Evolutionary conservation across 2,329 filamentous ascomycete genomes (phyloP).

Genomic region (Apiospora malaysiana): DNA sequence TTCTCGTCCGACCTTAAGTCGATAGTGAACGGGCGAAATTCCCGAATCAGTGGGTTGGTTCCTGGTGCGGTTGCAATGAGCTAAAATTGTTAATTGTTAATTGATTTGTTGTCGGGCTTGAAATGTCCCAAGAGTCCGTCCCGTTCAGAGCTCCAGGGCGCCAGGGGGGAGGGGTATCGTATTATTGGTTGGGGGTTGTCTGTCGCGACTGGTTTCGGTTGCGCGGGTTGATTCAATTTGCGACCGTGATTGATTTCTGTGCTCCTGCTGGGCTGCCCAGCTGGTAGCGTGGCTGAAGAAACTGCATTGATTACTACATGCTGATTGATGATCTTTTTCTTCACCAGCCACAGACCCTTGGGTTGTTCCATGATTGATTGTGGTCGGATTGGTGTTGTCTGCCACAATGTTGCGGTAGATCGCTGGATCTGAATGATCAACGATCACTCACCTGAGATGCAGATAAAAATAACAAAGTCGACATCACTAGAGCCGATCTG

Average conservation of each 20-base stretch:
- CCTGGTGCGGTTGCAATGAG: not conserved
- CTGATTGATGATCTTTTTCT: too few species aligned
- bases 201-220: not conserved
- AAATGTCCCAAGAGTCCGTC: too few species aligned
- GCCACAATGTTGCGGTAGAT: conserved; percentile 15
- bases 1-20: not conserved
- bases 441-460: conserved; percentile 17
- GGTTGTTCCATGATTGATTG: not conserved
- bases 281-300: not conserved
- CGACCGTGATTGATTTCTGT: not conserved
- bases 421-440: conserved; percentile 17
- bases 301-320: not conserved
- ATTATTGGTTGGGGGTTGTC: not conserved
- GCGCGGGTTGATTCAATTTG: not conserved
- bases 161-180: too few species aligned
- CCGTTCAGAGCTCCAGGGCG: too few species aligned
- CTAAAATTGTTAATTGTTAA: not conserved
- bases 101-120: too few species aligned
- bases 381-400: conserved; percentile 3
- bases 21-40: not conserved
- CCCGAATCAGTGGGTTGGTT: not conserved
- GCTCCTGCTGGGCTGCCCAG: not conserved
- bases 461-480: conserved; percentile 19
- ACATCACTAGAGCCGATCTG: conserved; percentile 19
- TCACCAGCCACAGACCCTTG: not conserved